Base-by-base conservation (phyloP, 2,329 filamentous ascomycete genomes). In the Ceratocystis colombiana region DNA sequence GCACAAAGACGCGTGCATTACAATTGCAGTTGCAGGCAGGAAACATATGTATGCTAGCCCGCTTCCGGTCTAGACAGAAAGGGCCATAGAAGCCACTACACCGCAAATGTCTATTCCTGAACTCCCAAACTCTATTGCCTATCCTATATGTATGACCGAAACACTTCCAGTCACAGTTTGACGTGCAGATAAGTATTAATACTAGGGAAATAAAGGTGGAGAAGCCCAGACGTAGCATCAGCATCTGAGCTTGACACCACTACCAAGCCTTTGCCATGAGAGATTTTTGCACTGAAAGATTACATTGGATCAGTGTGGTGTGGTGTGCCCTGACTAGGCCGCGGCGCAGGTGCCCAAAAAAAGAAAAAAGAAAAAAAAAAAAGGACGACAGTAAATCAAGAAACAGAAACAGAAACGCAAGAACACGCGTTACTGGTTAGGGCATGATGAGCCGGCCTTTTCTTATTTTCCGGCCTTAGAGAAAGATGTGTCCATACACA, bases 331-430 rank as follows among this genome's bases (percentile, higher is more conserved):
- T 50, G 46, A 50, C 46, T 30, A 33, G 30, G 5, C n/a, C 53
- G 30, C 28, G 53, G 53, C 25, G 33, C 53, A 59, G 53, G 5
- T 2, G 3, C 12, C 5, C 53, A 17, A 12, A 59, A 33, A 30
- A 59, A 57, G 15, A 59, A 33, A 12, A 37, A 12, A 57, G n/a
- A 20, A 20, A 55, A 57, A 33, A 1, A 59, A 25, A 37, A 59
- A 25, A 37, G 17, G 22, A 59, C 53, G n/a, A 59, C 25, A 25
- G 25, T 25, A 20, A 59, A 59, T 30, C 28, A 53, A 33, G 53
- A 59, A 59, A 59, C 53, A 30, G 28, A 57, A 57, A 57, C 25
- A 33, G 53, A 59, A 59, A 59, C 53, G 33, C 25, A 30, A 33
- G 53, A 57, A 59, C 53, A 59, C 53, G 53, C 53, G 53, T 59